These are phyloP conservation scores for Suillus plorans DNA, from an alignment of 768 basidiomycete genomes.

Conservation along the genomic window DNA sequence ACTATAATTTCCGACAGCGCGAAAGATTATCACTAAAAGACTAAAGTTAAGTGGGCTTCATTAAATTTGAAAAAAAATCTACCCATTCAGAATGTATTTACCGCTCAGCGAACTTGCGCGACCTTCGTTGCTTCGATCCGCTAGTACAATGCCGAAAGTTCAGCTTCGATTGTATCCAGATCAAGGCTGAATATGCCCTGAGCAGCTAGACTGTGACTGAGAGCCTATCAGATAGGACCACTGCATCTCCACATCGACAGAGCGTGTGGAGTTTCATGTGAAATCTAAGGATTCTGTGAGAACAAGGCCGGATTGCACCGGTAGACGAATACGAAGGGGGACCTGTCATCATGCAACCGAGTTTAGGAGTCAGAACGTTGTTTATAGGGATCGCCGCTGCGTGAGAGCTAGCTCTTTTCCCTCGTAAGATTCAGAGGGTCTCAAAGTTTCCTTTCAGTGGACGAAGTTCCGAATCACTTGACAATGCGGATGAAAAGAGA, in stretches of 20 bases:
- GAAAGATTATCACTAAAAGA: slow-evolving; percentile 7
- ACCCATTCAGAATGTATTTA: background rate
- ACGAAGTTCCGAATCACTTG: background rate
- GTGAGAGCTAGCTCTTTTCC: slow-evolving; percentile 2
- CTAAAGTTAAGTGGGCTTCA: slow-evolving; percentile 4
- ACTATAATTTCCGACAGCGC: slow-evolving; percentile 1
- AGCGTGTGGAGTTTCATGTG: background rate
- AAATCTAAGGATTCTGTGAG: background rate
- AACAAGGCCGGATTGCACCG: background rate
- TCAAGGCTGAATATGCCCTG: background rate
- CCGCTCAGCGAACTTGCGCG: background rate
- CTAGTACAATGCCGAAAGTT: background rate
- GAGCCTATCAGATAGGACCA: background rate
- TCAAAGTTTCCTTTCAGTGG: background rate
- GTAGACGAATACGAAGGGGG: background rate
- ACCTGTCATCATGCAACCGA: slow-evolving; percentile 1
- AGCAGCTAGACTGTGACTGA: background rate
- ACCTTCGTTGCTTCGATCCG: background rate
- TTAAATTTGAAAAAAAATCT: slow-evolving; percentile 3
- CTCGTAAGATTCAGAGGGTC: background rate
- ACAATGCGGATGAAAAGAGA: background rate
- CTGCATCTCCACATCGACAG: background rate
- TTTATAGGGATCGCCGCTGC: slow-evolving; percentile 5
- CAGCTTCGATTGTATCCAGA: background rate
- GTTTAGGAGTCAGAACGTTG: slow-evolving; percentile 7